Percentiles rank a stretch among this genome's conserved stretches.
Evolutionary conservation across 306 rosid species (phyloP).

Genomic region (Glycyrrhiza uralensis): DNA sequence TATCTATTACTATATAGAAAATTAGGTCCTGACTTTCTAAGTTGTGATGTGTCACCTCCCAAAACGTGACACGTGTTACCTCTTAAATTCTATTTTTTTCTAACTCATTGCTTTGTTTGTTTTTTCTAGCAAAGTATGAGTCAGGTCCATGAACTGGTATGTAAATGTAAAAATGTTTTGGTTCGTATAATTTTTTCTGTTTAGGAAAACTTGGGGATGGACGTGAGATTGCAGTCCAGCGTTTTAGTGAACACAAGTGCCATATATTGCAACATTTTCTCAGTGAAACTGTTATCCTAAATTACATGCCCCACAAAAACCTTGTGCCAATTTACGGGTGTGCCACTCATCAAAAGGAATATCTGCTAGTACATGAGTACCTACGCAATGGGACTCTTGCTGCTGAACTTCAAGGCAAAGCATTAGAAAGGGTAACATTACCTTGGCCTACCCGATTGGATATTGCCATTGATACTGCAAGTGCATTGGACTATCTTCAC

Average conservation of each 20-base stretch:
- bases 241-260: not conserved
- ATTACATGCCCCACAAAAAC: constrained; percentile 14
- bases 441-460: constrained; percentile 14
- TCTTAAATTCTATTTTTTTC: no score
- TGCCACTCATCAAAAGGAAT: not conserved
- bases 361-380: constrained; percentile 16
- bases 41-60: no score
- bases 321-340: constrained; percentile 20
- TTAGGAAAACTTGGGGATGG: constrained; percentile 27
- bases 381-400: constrained; percentile 25
- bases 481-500: constrained; percentile 23
- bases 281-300: not conserved
- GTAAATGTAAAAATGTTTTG: no score
- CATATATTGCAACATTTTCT: not conserved
- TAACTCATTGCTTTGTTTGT: no score
- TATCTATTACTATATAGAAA: no score
- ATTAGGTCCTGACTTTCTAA: no score
- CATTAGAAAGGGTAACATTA: not conserved
- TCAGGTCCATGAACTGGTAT: no score
- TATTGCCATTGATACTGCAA: constrained; percentile 29
- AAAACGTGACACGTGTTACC: no score
- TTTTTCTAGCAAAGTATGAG: no score
- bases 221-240: not conserved
- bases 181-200: not conserved
- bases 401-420: not conserved